These are phyloP conservation scores for Gyrodon lividus DNA, from an alignment of 768 basidiomycete species.

Conservation along the genomic window DNA sequence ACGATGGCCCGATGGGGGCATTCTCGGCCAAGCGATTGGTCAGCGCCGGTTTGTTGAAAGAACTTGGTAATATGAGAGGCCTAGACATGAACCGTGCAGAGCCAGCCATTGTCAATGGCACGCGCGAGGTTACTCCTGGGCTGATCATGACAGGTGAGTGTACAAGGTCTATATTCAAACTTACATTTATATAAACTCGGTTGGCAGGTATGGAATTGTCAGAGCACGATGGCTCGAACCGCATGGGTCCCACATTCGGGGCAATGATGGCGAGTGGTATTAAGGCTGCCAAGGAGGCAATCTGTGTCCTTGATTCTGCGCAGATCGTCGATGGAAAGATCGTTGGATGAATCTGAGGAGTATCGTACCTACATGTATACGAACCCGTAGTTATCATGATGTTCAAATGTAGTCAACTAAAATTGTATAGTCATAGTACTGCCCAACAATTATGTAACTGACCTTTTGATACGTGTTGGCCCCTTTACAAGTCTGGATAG, in stretches of 20 bases:
- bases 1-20: slow-evolving; percentile 79
- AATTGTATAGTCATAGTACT: too few species aligned
- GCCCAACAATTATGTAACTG: background rate
- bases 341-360: slow-evolving; percentile 33
- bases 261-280: slow-evolving; percentile 79
- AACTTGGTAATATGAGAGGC: slow-evolving; percentile 77
- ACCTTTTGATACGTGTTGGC: background rate
- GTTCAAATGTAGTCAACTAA: too few species aligned
- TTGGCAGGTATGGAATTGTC: slow-evolving; percentile 76
- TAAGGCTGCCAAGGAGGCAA: slow-evolving; percentile 67
- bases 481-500: slow-evolving; percentile 4
- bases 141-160: slow-evolving; percentile 68
- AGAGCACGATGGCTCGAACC: slow-evolving; percentile 76
- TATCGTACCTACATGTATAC: background rate
- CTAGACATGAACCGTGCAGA: slow-evolving; percentile 83
- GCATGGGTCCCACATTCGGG: slow-evolving; percentile 79
- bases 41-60: slow-evolving; percentile 68
- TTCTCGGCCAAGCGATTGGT: slow-evolving; percentile 80
- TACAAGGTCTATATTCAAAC: background rate
- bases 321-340: slow-evolving; percentile 56
- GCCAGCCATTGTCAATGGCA: slow-evolving; percentile 75
- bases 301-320: slow-evolving; percentile 48
- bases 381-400: too few species aligned
- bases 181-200: background rate
- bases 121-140: slow-evolving; percentile 74